These are phyloP conservation scores for Aspergillus nidulans DNA, from an alignment of 495 filamentous ascomycete species.

Conservation along the genomic window DNA sequence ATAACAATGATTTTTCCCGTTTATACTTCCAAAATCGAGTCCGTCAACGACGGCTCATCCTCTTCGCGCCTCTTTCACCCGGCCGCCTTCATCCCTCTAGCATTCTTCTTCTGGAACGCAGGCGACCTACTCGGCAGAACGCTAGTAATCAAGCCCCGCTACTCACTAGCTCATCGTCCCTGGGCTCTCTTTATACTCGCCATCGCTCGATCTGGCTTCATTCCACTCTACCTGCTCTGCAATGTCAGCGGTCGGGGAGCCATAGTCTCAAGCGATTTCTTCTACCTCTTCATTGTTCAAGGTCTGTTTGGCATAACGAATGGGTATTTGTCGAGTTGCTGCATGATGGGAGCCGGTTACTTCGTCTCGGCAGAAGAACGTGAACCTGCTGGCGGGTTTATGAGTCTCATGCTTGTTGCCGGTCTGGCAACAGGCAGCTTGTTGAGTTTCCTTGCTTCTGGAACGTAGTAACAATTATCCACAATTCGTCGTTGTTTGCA, in stretches of 20 bases:
- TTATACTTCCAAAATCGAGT: constrained; percentile 77
- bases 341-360: constrained; percentile 84
- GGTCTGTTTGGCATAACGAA: constrained; percentile 78
- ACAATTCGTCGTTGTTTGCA: not conserved
- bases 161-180: constrained; percentile 61
- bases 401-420: constrained; percentile 81
- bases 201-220: constrained; percentile 59
- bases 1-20: constrained; percentile 94
- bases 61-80: constrained; percentile 61
- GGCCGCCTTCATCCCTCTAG: constrained; percentile 79
- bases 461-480: constrained; percentile 15
- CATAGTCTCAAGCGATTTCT: constrained; percentile 69
- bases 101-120: constrained; percentile 89
- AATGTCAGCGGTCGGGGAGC: constrained; percentile 71
- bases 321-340: constrained; percentile 75
- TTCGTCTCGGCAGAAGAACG: constrained; percentile 76
- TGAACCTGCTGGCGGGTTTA: constrained; percentile 88
- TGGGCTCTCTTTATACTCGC: constrained; percentile 57
- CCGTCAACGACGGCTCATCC: constrained; percentile 49
- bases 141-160: constrained; percentile 56
- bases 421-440: constrained; percentile 83
- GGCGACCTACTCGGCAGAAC: constrained; percentile 80
- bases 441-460: constrained; percentile 72
- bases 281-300: constrained; percentile 83
- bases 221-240: constrained; percentile 86